Percentiles rank a stretch among this genome's conserved stretches.
Conservation (phyloP, 352 stramenopile species). For the Lagenidium giganteum region DNA sequence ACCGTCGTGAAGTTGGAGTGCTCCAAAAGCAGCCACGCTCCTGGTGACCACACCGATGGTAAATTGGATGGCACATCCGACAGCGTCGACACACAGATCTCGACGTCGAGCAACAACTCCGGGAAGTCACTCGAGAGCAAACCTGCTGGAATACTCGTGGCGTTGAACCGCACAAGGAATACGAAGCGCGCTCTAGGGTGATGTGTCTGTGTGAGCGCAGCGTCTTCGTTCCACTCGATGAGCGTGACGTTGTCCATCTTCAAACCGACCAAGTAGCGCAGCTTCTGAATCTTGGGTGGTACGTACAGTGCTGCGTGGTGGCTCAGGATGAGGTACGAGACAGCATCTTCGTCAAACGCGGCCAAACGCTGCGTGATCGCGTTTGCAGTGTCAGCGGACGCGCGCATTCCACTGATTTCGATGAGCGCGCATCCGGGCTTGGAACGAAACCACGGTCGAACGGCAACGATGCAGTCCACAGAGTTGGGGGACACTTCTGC, state of each 20-base stretch:
- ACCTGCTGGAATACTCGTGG: neutral
- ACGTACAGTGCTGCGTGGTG: constrained; percentile 27
- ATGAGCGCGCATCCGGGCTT: constrained; percentile 1
- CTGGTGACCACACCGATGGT: no score
- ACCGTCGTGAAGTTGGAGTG: no score
- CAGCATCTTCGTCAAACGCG: constrained; percentile 12
- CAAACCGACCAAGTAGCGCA: constrained; percentile 12
- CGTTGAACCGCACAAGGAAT: constrained; percentile 6
- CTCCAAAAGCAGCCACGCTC: no score
- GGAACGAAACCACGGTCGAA: constrained; percentile 3
- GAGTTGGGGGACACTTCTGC: no score
- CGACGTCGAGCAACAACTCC: neutral
- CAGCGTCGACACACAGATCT: constrained; percentile 8
- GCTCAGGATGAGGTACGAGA: constrained; percentile 20
- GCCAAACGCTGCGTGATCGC: constrained; percentile 1
- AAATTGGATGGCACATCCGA: no score
- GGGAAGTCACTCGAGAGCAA: constrained; percentile 5
- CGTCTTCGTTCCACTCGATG: constrained; percentile 1
- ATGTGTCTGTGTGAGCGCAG: constrained; percentile 1
- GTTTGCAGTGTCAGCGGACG: constrained; percentile 2
- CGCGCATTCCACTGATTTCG: constrained; percentile 3
- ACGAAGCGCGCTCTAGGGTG: constrained; percentile 5
- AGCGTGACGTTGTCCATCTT: constrained; percentile 16
- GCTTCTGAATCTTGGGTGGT: constrained; percentile 12
- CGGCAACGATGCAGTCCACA: neutral